These are phyloP conservation scores for Leccinum sublutescens DNA, from an alignment of 768 basidiomycete genomes.

Conservation along the genomic window DNA sequence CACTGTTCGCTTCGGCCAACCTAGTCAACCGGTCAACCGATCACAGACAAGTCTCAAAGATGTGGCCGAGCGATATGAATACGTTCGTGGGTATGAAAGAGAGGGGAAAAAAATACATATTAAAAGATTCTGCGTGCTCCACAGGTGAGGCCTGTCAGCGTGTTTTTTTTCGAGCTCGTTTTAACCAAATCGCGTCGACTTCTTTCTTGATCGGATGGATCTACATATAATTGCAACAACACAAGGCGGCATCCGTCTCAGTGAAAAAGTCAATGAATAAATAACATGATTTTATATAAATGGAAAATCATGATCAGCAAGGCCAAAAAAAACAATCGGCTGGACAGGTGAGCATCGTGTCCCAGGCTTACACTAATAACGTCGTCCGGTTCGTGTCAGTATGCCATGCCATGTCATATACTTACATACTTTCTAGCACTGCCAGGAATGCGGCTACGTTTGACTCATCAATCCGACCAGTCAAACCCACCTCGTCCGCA, in stretches of 20 bases:
- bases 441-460: conserved; percentile 3
- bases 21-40: not conserved
- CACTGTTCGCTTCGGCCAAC: not conserved
- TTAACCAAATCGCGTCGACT: conserved; percentile 28
- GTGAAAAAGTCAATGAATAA: not conserved
- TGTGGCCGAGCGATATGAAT: not conserved
- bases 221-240: not conserved
- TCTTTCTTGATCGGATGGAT: not conserved
- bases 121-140: not conserved
- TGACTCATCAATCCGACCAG: not conserved
- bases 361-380: not conserved
- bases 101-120: not conserved
- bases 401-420: not conserved
- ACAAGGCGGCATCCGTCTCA: not conserved
- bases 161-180: conserved; percentile 21
- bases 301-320: not conserved
- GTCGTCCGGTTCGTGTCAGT: not conserved
- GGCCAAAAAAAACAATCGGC: not conserved
- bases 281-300: not conserved
- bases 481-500: not conserved
- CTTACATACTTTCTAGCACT: not conserved
- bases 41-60: not conserved
- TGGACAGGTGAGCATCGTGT: not conserved
- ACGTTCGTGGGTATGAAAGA: not conserved
- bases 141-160: not conserved